A percentile compares a stretch with the other conserved stretches of the same genome.
Conservation (phyloP, 1,284 basidiomycete genomes). For the Kwoniella shivajii region DNA sequence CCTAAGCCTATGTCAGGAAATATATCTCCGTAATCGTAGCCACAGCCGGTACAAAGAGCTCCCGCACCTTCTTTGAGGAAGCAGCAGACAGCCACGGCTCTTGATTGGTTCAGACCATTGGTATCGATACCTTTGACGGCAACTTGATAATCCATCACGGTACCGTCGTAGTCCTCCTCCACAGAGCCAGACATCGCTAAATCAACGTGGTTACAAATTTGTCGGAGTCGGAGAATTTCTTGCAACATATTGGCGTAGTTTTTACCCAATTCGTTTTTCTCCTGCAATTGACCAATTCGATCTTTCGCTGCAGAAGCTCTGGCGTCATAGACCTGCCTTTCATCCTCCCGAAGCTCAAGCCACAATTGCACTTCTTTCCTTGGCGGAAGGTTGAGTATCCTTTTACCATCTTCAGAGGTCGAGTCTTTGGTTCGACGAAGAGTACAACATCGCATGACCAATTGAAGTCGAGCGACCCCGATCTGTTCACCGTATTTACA, state of each 20-base stretch:
- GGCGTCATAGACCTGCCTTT: constrained; percentile 86
- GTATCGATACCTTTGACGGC: constrained; percentile 70
- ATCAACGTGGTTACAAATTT: constrained; percentile 96
- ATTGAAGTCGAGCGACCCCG: constrained; percentile 90
- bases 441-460: constrained; percentile 95
- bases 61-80: constrained; percentile 77
- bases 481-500: constrained; percentile 90
- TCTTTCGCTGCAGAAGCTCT: constrained; percentile 58
- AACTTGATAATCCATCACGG: constrained; percentile 72
- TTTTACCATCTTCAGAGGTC: constrained; percentile 75
- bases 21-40: constrained; percentile 68
- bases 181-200: constrained; percentile 65
- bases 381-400: constrained; percentile 82
- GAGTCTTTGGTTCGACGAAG: constrained; percentile 94
- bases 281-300: constrained; percentile 67
- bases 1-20: constrained; percentile 50
- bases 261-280: constrained; percentile 82
- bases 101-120: constrained; percentile 75
- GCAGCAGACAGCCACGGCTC: constrained; percentile 77
- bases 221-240: constrained; percentile 89
- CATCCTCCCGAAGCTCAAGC: constrained; percentile 79
- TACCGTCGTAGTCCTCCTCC: constrained; percentile 60
- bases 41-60: constrained; percentile 85
- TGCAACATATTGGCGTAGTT: constrained; percentile 97
- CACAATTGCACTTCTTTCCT: constrained; percentile 81